Evolutionary conservation across 2,329 filamentous ascomycete species (phyloP).

Genomic region (Cadophora sp.): DNA sequence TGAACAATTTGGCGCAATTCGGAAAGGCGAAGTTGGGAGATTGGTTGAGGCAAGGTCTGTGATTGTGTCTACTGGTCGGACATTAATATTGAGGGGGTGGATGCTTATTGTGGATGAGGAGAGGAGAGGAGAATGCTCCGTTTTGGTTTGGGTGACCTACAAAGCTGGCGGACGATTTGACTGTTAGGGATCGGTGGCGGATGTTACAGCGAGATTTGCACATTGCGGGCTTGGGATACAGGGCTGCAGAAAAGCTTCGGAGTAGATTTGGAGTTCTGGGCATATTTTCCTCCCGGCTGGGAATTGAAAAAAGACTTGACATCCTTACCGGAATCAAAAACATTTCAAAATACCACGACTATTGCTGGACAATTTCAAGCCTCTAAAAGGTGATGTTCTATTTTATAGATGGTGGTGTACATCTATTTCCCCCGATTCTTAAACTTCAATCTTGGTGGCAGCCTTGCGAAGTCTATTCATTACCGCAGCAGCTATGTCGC

Average conservation of each 20-base stretch:
- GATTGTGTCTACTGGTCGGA: constrained; percentile 40
- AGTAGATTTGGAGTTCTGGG: constrained; percentile 35
- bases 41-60: constrained; percentile 85
- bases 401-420: no score
- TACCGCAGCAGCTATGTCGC: constrained; percentile 84
- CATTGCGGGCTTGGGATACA: constrained; percentile 17
- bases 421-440: constrained; percentile 17
- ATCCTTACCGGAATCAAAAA: constrained; percentile 16
- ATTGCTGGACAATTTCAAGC: neutral
- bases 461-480: constrained; percentile 87
- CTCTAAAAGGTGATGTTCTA: neutral
- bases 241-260: constrained; percentile 25
- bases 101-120: neutral
- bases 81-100: neutral
- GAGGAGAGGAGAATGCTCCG: neutral
- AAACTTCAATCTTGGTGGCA: constrained; percentile 56
- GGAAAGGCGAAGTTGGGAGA: constrained; percentile 92
- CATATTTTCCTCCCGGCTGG: constrained; percentile 24
- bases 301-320: constrained; percentile 8
- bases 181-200: neutral
- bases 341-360: neutral
- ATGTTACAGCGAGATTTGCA: constrained; percentile 29
- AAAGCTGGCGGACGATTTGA: neutral
- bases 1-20: constrained; percentile 93
- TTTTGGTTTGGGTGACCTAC: neutral